A percentile compares a stretch with the other conserved stretches of the same genome.
Evolutionary conservation across 495 filamentous ascomycete genomes (phyloP).

Genomic region (Cenococcum geophilum): DNA sequence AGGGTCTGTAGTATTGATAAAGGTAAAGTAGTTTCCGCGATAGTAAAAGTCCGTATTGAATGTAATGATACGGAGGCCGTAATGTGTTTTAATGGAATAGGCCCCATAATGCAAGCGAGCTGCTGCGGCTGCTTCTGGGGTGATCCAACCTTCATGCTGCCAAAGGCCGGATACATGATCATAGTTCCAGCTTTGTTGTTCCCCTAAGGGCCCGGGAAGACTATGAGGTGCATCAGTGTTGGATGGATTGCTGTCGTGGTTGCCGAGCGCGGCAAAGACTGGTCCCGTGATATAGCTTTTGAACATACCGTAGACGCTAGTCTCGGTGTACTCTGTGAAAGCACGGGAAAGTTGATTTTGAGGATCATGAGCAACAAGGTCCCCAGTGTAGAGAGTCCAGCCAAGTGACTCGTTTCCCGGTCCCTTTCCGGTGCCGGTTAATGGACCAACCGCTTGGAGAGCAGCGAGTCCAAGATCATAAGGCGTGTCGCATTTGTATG

Average conservation of each 20-base stretch:
- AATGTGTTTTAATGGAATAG: constrained; percentile 33
- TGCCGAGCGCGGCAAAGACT: constrained; percentile 49
- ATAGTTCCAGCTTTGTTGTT: constrained; percentile 43
- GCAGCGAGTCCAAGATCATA: constrained; percentile 54
- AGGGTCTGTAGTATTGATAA: constrained; percentile 39
- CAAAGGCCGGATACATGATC: constrained; percentile 33
- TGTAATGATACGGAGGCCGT: constrained; percentile 34
- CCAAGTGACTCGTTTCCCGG: constrained; percentile 37
- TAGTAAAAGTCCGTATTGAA: constrained; percentile 39
- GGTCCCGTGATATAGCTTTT: constrained; percentile 52
- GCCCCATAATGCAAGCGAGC: constrained; percentile 33
- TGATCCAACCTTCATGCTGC: constrained; percentile 33
- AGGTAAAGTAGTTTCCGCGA: constrained; percentile 36
- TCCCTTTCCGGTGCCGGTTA: constrained; percentile 48
- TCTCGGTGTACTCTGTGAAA: constrained; percentile 49
- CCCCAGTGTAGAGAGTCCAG: constrained; percentile 52
- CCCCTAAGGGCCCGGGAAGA: constrained; percentile 48
- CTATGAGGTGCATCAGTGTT: constrained; percentile 47
- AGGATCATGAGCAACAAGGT: constrained; percentile 51
- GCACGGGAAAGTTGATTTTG: constrained; percentile 43
- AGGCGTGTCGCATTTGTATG: constrained; percentile 53
- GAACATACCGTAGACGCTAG: constrained; percentile 48
- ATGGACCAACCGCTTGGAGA: constrained; percentile 50
- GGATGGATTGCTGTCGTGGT: constrained; percentile 52
- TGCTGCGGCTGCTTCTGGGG: constrained; percentile 19